Evolutionary conservation across 441 rosid species (phyloP).

Genomic region (Euphorbia schlechtendalii): DNA sequence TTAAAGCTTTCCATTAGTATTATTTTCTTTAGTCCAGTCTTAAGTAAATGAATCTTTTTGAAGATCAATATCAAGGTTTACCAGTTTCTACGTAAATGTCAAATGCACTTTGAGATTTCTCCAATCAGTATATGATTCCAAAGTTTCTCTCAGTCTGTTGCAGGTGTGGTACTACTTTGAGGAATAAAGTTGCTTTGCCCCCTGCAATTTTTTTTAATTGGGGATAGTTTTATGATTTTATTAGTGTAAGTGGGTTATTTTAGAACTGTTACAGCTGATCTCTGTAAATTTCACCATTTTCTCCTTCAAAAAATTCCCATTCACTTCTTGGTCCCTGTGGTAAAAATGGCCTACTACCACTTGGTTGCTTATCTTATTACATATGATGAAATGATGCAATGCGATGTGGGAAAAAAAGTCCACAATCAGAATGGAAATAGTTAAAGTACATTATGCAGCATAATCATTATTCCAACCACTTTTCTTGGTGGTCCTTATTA

Average conservation of each 20-base stretch:
- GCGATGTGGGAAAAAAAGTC: not conserved
- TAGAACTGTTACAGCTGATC: not conserved
- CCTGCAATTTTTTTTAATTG: not conserved
- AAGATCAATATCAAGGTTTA: not conserved
- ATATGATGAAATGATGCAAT: not conserved
- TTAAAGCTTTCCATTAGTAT: not conserved
- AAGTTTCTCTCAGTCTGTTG: not conserved
- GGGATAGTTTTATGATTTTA: too few species aligned
- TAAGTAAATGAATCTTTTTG: not conserved
- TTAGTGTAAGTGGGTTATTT: not conserved
- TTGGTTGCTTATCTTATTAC: not conserved
- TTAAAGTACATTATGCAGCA: not conserved
- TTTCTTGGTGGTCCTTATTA: slow-evolving; percentile 8
- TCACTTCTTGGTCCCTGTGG: not conserved
- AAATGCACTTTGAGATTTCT: slow-evolving; percentile 4
- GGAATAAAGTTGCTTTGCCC: not conserved
- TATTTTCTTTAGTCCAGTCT: too few species aligned
- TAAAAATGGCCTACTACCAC: not conserved
- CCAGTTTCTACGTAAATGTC: slow-evolving; percentile 10
- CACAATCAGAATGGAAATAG: not conserved
- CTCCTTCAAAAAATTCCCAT: too few species aligned
- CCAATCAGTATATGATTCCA: not conserved
- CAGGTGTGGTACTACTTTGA: not conserved
- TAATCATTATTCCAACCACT: slow-evolving; percentile 1
- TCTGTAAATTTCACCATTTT: too few species aligned